Conservation (phyloP, 306 rosid species). For the Citrullus amarus region DNA sequence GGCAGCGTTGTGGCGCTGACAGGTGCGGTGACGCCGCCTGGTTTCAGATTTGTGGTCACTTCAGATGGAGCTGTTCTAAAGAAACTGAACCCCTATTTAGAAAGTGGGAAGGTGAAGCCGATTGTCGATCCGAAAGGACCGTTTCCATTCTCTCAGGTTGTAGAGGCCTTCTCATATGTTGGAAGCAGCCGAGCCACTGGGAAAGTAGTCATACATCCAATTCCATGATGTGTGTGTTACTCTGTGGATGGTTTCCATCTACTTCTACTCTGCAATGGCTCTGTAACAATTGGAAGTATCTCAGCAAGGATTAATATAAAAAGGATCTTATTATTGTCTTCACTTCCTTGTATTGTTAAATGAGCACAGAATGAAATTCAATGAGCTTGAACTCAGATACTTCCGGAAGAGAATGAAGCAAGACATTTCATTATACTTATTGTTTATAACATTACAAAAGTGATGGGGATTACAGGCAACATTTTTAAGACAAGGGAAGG, state of each 20-base stretch:
- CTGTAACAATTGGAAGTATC: not conserved
- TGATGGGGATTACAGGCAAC: not conserved
- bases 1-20: constrained; percentile 84
- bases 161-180: constrained; percentile 85
- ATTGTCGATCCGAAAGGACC: constrained; percentile 74
- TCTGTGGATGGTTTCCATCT: not conserved
- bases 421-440: not conserved
- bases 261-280: not conserved
- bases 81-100: constrained; percentile 76
- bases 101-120: constrained; percentile 86
- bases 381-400: not conserved
- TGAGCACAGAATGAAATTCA: not conserved
- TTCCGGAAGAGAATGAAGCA: not conserved
- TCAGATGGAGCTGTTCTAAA: constrained; percentile 70
- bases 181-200: constrained; percentile 71
- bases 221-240: constrained; percentile 30
- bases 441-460: not conserved
- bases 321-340: not conserved
- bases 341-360: not conserved
- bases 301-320: not conserved
- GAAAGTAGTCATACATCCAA: constrained; percentile 72
- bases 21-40: constrained; percentile 86
- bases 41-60: constrained; percentile 90
- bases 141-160: constrained; percentile 59
- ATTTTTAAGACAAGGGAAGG: not conserved